Base-by-base conservation (phyloP, 768 basidiomycete species). In the Ramaria rubella region DNA sequence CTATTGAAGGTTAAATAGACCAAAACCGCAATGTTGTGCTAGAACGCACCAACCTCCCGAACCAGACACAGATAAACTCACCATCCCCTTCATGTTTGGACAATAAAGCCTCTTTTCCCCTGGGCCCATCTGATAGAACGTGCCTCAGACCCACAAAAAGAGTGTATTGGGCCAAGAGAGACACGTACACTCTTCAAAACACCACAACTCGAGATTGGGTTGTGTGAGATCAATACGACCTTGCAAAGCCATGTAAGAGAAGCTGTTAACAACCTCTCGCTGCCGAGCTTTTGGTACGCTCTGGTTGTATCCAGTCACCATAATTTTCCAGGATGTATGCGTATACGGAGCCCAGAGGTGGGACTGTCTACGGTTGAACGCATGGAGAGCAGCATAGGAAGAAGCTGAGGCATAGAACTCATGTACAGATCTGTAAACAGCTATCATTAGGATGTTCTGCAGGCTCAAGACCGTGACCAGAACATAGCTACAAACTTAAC, bases 161-260 rank as follows among this genome's bases (percentile, higher is more conserved):
- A 40, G 26, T 6, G 21, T 26, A 44, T 17, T 48, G 26, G 17
- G 30, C 5, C 43, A 24, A 11, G 14, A 4, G 24, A 17, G 26
- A 52, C 36, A 71, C 82, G 60, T 58, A 94, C 94, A 95, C 73
- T 95, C 94, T 74, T 96, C 94, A 54, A 87, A 89, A 50, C 86
- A 82, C 0, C 81, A 80, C 24, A 91, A 72, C 8, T 77, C 77
- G 29, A 92, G 79, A 43, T 92, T 82, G 0, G 94, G 89, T 43
- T 75, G 74, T 59, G 83, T 85, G 81, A 98, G 81, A 53, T 88
- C 82, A 61, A 96, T 90, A 62, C 80, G 80, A 12, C 94, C 94
- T 57, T 77, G 68, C 60, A 93, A 85, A 19, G 73, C 82, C 87
- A 97, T 92, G 66, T 91, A 96, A 2, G 77, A 70, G 68, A 99